These are phyloP conservation scores for Chlorella sp. DNA, from an alignment of 139 green algal genomes.

Conservation along the genomic window DNA sequence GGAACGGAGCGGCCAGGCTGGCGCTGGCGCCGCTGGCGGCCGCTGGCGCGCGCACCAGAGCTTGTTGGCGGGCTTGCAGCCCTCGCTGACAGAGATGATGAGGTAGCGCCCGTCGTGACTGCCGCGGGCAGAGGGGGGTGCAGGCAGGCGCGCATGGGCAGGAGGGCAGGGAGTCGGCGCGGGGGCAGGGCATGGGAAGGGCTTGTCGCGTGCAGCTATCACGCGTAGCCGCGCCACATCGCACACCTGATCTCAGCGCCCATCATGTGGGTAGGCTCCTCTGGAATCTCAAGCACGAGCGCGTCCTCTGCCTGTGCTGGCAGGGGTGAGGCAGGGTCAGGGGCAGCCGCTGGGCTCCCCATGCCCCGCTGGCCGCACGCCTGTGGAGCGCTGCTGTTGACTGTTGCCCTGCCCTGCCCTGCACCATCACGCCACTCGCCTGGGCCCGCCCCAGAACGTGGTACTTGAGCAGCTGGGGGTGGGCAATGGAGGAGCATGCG, in stretches of 20 bases:
- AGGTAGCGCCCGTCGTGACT: constrained; percentile 74
- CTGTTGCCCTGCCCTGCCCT: no score
- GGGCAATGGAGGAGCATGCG: no score
- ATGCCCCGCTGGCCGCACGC: no score
- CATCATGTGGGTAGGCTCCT: constrained; percentile 75
- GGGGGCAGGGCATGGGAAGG: background rate
- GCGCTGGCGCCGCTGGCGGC: no score
- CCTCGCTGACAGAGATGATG: constrained; percentile 69
- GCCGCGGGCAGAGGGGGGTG: background rate
- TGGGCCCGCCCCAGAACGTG: constrained; percentile 82
- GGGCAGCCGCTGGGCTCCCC: no score
- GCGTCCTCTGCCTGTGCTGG: no score
- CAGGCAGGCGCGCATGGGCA: background rate
- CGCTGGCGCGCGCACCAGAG: constrained; percentile 60
- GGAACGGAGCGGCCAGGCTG: no score
- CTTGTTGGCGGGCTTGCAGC: constrained; percentile 83
- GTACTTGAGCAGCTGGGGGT: constrained; percentile 67
- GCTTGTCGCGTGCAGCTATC: background rate
- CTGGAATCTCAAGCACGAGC: no score
- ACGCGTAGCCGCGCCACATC: background rate
- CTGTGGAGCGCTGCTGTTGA: no score
- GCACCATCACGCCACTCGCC: constrained; percentile 65
- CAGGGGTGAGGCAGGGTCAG: no score
- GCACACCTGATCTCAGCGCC: constrained; percentile 62
- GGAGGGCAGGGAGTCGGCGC: background rate